Percentiles rank a stretch among this genome's conserved stretches.
Evolutionary conservation across 352 stramenopile species (phyloP).

Genomic region (Thraustotheca clavata): DNA sequence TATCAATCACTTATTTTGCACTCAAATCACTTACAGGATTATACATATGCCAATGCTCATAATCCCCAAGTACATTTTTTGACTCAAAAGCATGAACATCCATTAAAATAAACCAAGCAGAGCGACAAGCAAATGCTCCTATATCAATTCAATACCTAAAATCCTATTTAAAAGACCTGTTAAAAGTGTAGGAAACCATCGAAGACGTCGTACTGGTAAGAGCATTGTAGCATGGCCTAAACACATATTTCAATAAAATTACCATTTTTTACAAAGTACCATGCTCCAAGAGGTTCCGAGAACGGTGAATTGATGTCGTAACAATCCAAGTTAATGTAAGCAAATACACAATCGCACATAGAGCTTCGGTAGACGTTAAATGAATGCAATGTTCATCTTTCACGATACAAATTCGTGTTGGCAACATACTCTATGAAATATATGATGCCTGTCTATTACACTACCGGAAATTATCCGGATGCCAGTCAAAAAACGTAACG

Average conservation of each 20-base stretch:
- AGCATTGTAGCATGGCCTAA: slow-evolving; percentile 66
- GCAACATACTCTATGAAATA: no score
- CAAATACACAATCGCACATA: slow-evolving; percentile 1
- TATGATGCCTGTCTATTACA: no score
- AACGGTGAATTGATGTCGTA: slow-evolving; percentile 12
- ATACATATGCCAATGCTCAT: slow-evolving; percentile 45
- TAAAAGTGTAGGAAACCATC: slow-evolving; percentile 75
- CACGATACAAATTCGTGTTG: not conserved
- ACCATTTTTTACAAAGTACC: no score
- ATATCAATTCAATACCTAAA: slow-evolving; percentile 32
- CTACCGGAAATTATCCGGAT: no score
- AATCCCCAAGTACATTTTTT: slow-evolving; percentile 35
- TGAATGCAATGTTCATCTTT: slow-evolving; percentile 6
- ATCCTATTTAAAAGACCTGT: slow-evolving; percentile 67
- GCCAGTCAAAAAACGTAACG: no score
- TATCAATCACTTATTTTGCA: slow-evolving; percentile 12
- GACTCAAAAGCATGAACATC: slow-evolving; percentile 78
- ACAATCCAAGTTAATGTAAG: not conserved
- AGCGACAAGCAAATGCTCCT: slow-evolving; percentile 11
- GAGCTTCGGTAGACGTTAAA: not conserved
- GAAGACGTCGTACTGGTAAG: slow-evolving; percentile 70
- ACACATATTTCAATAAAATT: no score
- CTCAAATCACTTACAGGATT: slow-evolving; percentile 21
- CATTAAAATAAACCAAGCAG: slow-evolving; percentile 58
- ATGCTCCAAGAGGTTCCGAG: slow-evolving; percentile 11